Evolutionary conservation across 352 stramenopile genomes (phyloP), one percentile per base, ranked within the genome.

Genomic region (Globisporangium lucens): DNA sequence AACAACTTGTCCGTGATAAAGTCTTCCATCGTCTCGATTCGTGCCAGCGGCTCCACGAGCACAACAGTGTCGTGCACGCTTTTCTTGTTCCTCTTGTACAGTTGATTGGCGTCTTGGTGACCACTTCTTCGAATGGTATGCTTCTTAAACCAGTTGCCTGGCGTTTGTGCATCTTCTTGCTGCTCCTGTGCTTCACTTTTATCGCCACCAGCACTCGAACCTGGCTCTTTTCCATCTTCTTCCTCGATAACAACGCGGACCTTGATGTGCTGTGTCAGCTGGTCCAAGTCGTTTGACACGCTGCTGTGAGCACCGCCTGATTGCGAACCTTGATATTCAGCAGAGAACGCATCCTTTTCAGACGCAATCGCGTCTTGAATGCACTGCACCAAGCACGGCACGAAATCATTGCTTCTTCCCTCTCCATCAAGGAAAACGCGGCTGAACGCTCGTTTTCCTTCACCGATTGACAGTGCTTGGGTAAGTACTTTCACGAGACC

Each of bases 21-120:
- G 36, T 88, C 82, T 56, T 93, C 83, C 58, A 93, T 90, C 35
- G 85, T 91, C 55, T 90, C 83, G 43, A 93, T 85, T 15, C 85
- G 74, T 22, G 85, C 85, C 36, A 93, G 76, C 15, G 85, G 85
- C 41, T 93, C 85, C 10, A 93, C 85, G 0, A 93, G 66, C 56
- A 93, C 85, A 33, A 93, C 77, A 0, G 85, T 90, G 29, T 91
- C 80, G 35, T 89, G 81, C 1, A 92, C 78, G 4, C 59, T 46
- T 13, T 73, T 65, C 46, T 77, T 76, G 61, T 82, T 87, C 4
- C 67, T 61, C 24, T 75, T 77, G 57, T 82, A 74, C 56, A 67
- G 9, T 17, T 60, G 24, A n/a, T 59, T 56, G 8, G 58, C 9
- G 20, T 60, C 41, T 13, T 65, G 49, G 20, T 49, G 10, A 27